A percentile compares a stretch with the other conserved stretches of the same genome.
These are phyloP conservation scores for Tulasnella sp. DNA, from an alignment of 768 basidiomycete genomes.

Conservation along the genomic window DNA sequence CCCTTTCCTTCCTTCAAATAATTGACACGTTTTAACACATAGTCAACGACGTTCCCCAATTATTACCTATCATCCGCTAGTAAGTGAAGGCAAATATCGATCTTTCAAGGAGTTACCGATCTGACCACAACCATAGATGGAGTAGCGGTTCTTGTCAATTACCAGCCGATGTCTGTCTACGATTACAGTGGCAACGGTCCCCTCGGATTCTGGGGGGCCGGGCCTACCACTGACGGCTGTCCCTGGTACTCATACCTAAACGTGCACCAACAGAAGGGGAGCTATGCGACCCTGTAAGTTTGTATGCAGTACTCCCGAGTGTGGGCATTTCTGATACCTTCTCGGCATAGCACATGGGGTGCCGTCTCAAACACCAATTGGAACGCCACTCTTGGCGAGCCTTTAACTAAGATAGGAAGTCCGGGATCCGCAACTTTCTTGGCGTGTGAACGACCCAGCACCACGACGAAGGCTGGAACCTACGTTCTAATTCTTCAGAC, in stretches of 20 bases:
- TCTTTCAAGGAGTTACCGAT: not conserved
- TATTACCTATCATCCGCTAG: not conserved
- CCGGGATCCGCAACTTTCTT: not conserved
- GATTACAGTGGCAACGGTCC: not conserved
- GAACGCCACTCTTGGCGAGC: not conserved
- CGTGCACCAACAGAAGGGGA: not conserved
- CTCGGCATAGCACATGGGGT: not conserved
- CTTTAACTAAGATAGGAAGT: not conserved
- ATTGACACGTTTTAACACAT: not conserved
- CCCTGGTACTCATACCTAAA: not conserved
- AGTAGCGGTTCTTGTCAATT: not conserved
- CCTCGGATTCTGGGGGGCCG: not conserved
- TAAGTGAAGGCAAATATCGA: not conserved
- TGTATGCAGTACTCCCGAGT: not conserved
- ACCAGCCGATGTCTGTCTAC: not conserved
- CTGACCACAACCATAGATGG: not conserved
- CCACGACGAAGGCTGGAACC: not conserved
- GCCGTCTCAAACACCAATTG: not conserved
- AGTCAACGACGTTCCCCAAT: not conserved
- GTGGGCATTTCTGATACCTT: not conserved
- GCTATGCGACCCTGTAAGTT: not conserved
- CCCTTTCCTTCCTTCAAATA: not conserved
- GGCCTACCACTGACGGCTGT: not conserved
- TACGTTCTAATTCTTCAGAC: not conserved
- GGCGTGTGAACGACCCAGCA: not conserved